phyloP scores from a whole-genome alignment of 768 basidiomycete genomes.

The Podaxis rugospora region DNA sequence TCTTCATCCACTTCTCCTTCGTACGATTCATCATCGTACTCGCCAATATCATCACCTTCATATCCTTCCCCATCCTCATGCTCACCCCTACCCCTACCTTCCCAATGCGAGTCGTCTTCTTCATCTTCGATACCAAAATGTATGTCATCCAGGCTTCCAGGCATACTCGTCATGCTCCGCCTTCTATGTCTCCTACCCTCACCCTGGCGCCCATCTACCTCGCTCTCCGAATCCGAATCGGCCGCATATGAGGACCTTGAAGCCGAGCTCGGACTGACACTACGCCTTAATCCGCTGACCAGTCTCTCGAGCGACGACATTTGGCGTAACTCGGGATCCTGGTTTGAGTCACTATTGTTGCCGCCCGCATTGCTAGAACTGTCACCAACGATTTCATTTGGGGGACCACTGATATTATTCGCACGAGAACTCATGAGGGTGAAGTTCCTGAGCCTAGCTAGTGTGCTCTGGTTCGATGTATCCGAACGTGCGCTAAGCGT shows the following conservation, averaged over 20 bases:
- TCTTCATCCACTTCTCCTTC: conserved; percentile 64
- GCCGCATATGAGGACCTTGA: conserved; percentile 39
- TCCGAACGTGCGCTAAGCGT: conserved; percentile 94
- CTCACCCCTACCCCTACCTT: conserved; percentile 27
- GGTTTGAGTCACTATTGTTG: conserved; percentile 21
- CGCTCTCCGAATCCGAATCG: conserved; percentile 49
- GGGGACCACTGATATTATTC: conserved; percentile 4
- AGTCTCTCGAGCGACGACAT: conserved; percentile 77
- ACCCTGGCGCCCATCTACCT: conserved; percentile 42
- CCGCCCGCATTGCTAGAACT: conserved; percentile 5
- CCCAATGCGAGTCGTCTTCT: conserved; percentile 33
- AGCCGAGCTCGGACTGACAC: conserved; percentile 48
- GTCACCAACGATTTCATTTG: background rate
- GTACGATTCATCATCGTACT: conserved; percentile 31
- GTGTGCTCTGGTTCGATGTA: conserved; percentile 65
- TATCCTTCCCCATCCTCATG: conserved; percentile 28
- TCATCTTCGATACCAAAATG: conserved; percentile 53
- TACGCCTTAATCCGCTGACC: conserved; percentile 34
- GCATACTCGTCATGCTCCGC: conserved; percentile 81
- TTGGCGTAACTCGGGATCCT: conserved; percentile 51
- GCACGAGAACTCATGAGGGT: conserved; percentile 50
- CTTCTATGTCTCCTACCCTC: conserved; percentile 38
- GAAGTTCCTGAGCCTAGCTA: conserved; percentile 74
- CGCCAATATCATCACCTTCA: conserved; percentile 28
- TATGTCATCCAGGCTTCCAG: conserved; percentile 62